phyloP scores from a whole-genome alignment of 305 asterid genomes.

The Striga hermonthica region DNA sequence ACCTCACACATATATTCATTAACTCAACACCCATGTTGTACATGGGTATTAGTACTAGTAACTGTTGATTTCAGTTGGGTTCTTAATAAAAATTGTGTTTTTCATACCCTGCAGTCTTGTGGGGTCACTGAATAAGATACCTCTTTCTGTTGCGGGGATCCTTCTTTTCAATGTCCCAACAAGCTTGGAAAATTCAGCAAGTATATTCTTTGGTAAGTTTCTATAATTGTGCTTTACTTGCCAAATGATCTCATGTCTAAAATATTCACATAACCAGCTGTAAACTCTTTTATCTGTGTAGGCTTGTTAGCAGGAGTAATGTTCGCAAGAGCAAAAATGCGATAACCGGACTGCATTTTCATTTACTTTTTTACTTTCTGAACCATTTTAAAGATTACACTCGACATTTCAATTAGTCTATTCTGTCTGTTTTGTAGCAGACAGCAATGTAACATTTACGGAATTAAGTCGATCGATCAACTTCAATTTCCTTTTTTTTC shows the following conservation, averaged over 20 bases:
- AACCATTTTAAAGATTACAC: too few species aligned
- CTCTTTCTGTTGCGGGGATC: conserved; percentile 82
- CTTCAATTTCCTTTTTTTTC: too few species aligned
- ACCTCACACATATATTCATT: too few species aligned
- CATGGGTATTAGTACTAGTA: too few species aligned
- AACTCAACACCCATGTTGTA: too few species aligned
- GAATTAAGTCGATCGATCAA: too few species aligned
- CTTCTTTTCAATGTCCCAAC: conserved; percentile 74
- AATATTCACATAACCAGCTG: background rate
- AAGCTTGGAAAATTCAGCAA: conserved; percentile 72
- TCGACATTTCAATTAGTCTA: too few species aligned
- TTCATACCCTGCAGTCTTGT: conserved; percentile 55
- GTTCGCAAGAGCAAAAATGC: conserved; percentile 81
- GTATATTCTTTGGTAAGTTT: conserved; percentile 69
- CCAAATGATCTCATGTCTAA: background rate
- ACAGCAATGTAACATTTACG: too few species aligned
- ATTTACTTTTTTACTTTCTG: too few species aligned
- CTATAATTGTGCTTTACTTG: background rate
- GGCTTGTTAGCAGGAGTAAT: conserved; percentile 81
- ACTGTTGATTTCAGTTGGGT: too few species aligned
- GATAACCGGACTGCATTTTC: conserved; percentile 13
- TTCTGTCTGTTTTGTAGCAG: too few species aligned
- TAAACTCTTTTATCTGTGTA: conserved; percentile 26
- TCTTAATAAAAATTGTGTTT: background rate
- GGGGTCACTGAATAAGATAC: conserved; percentile 85